These are phyloP conservation scores for Pseudotulostoma volvatum DNA, from an alignment of 495 filamentous ascomycete species.

Conservation along the genomic window DNA sequence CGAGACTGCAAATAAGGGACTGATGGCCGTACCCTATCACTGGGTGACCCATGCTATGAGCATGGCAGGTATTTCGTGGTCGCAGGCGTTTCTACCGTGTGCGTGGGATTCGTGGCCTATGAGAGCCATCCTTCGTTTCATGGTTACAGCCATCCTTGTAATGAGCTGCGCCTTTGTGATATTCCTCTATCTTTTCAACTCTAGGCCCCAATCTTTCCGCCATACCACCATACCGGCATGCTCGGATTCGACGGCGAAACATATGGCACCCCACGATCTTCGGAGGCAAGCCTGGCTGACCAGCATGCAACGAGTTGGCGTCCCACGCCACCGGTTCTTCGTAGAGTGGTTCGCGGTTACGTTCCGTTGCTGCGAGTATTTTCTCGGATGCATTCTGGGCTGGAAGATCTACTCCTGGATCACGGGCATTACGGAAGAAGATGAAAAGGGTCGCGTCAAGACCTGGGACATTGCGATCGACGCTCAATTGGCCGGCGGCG, in stretches of 20 bases:
- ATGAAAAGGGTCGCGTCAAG: constrained; percentile 75
- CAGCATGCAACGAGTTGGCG: constrained; percentile 83
- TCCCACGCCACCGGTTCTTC: constrained; percentile 74
- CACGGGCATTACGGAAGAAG: constrained; percentile 66
- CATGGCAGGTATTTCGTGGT: neutral
- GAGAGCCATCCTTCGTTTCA: constrained; percentile 26
- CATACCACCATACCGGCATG: constrained; percentile 11
- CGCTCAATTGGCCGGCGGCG: constrained; percentile 86
- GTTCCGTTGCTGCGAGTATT: constrained; percentile 65
- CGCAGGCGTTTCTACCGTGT: constrained; percentile 10
- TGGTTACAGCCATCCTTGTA: constrained; percentile 44
- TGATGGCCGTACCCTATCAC: constrained; percentile 50
- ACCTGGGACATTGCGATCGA: constrained; percentile 92
- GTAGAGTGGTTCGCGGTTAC: constrained; percentile 69
- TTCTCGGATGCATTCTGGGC: constrained; percentile 63
- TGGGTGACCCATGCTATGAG: constrained; percentile 17
- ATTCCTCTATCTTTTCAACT: constrained; percentile 49
- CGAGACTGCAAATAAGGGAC: constrained; percentile 48
- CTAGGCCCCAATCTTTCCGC: constrained; percentile 27
- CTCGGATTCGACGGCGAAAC: constrained; percentile 30
- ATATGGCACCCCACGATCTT: constrained; percentile 71
- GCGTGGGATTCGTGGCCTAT: constrained; percentile 25
- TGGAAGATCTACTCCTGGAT: constrained; percentile 56
- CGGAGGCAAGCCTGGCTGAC: constrained; percentile 86
- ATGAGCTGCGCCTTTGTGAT: constrained; percentile 52